These are phyloP conservation scores for Rosa lucieae DNA, from an alignment of 306 rosid species.

Conservation along the genomic window DNA sequence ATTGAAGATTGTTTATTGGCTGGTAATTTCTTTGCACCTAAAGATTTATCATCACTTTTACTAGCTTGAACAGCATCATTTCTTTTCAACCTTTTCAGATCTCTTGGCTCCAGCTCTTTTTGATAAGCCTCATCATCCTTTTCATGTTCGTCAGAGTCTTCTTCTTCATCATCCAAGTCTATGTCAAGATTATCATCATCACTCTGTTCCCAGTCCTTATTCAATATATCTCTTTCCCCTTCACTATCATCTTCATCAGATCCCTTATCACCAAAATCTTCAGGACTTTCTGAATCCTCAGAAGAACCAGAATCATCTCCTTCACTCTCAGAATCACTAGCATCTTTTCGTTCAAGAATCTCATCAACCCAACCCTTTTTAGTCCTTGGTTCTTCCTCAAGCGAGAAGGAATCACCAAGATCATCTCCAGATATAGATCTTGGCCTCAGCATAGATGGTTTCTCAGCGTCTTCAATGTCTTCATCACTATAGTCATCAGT, in stretches of 20 bases:
- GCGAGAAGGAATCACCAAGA: slow-evolving; percentile 84
- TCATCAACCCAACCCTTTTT: slow-evolving; percentile 85
- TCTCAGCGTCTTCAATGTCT: slow-evolving; percentile 57
- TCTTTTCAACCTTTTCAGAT: slow-evolving; percentile 25
- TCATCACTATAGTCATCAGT: slow-evolving; percentile 72
- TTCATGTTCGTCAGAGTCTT: slow-evolving; percentile 35
- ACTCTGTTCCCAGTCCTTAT: slow-evolving; percentile 94
- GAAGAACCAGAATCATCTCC: slow-evolving; percentile 52
- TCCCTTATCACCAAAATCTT: slow-evolving; percentile 47
- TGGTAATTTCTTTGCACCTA: slow-evolving; percentile 42
- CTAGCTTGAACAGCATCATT: slow-evolving; percentile 32
- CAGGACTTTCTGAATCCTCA: slow-evolving; percentile 53
- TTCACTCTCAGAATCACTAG: slow-evolving; percentile 56
- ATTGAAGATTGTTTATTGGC: slow-evolving; percentile 34
- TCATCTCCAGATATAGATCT: slow-evolving; percentile 84
- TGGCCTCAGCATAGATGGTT: slow-evolving; percentile 44
- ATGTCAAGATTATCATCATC: slow-evolving; percentile 68
- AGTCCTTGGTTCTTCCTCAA: slow-evolving; percentile 47
- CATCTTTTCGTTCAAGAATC: slow-evolving; percentile 62
- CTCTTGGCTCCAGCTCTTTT: slow-evolving; percentile 23
- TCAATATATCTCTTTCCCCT: slow-evolving; percentile 36
- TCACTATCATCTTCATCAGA: slow-evolving; percentile 53
- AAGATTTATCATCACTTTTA: slow-evolving; percentile 37
- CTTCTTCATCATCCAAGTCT: slow-evolving; percentile 46
- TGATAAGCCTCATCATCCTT: slow-evolving; percentile 24